A percentile compares a stretch with the other conserved stretches of the same genome.
Conservation (phyloP, 2,329 filamentous ascomycete genomes). For the Colletotrichum endophyticum region DNA sequence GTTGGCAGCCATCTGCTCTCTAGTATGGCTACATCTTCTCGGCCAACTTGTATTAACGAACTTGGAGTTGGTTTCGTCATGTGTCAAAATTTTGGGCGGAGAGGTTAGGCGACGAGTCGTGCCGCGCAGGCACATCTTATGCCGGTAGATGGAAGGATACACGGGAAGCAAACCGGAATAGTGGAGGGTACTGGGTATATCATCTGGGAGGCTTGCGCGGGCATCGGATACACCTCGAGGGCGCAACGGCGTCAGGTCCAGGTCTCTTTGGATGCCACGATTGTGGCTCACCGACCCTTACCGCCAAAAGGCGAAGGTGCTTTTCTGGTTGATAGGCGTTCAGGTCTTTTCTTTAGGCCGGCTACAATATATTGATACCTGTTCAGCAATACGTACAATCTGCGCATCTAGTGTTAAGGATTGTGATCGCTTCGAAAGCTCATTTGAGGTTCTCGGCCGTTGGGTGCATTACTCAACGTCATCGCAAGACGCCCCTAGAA, state of each 20-base stretch:
- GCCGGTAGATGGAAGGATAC: neutral
- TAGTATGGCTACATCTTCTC: neutral
- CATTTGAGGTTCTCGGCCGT: fast-evolving
- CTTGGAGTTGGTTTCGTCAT: neutral
- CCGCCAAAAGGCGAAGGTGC: neutral
- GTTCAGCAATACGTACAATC: neutral
- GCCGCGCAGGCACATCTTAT: neutral
- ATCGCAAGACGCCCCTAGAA: neutral
- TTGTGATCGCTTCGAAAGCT: neutral
- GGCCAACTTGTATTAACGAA: neutral
- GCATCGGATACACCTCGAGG: neutral
- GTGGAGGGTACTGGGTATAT: neutral
- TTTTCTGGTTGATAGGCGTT: neutral
- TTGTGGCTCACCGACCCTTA: neutral
- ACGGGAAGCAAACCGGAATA: neutral
- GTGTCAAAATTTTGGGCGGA: neutral
- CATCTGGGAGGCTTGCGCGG: neutral
- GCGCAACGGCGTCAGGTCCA: neutral
- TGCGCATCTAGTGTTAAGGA: neutral
- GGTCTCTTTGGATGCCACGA: neutral
- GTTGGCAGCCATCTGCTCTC: neutral
- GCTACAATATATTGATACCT: neutral
- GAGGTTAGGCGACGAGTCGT: neutral
- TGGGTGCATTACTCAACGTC: neutral
- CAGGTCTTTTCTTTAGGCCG: neutral